phyloP scores from a whole-genome alignment of 805 yeast genomes.

The Torulaspora delbrueckii region DNA sequence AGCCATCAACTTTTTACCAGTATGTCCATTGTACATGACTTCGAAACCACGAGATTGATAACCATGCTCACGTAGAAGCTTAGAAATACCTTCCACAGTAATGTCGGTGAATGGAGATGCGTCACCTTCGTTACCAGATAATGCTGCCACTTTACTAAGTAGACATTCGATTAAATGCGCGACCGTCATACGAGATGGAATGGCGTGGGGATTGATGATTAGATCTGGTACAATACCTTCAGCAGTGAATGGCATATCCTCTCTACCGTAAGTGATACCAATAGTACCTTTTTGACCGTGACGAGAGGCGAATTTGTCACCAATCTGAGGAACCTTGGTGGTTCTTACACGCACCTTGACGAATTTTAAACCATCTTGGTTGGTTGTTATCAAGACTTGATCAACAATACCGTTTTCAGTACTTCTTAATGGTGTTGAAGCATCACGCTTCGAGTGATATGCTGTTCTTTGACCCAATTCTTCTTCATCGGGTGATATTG shows the following conservation, averaged over 20 bases:
- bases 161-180: constrained; percentile 99
- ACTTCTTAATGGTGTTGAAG: constrained; percentile 92
- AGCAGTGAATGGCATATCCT: constrained; percentile 96
- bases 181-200: constrained; percentile 99
- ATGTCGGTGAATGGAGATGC: constrained; percentile 99
- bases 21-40: constrained; percentile 97
- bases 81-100: constrained; percentile 95
- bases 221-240: constrained; percentile 97
- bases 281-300: constrained; percentile 99
- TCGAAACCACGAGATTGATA: constrained; percentile 98
- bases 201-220: constrained; percentile 97
- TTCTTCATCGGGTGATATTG: constrained; percentile 98
- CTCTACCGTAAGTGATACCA: constrained; percentile 97
- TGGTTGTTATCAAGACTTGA: constrained; percentile 93
- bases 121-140: constrained; percentile 97
- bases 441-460: constrained; percentile 97
- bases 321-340: constrained; percentile 96
- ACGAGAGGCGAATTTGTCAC: constrained; percentile 98
- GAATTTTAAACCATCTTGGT: constrained; percentile 96
- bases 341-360: constrained; percentile 99
- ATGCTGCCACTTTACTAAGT: constrained; percentile 87
- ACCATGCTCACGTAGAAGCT: constrained; percentile 87
- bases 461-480: constrained; percentile 98
- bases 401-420: constrained; percentile 98
- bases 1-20: constrained; percentile 96